Evolutionary conservation across 306 rosid genomes (phyloP).

Genomic region (Quercus mongolica): DNA sequence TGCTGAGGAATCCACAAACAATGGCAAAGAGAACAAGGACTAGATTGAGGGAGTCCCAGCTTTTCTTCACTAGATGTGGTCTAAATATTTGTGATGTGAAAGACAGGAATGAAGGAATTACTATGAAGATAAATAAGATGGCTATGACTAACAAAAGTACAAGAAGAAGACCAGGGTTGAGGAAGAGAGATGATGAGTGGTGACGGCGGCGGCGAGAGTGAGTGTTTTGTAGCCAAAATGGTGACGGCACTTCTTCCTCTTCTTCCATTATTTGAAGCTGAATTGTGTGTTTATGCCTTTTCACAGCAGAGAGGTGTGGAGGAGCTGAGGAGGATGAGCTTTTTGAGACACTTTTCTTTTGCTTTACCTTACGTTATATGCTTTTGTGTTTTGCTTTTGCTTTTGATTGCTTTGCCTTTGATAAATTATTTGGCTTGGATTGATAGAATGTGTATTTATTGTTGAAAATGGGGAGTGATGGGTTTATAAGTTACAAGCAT

Average conservation of each 20-base stretch:
- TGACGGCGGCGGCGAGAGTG: conserved; percentile 26
- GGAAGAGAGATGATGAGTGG: conserved; percentile 42
- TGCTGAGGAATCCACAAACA: conserved; percentile 72
- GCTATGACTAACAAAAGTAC: conserved; percentile 38
- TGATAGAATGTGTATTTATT: conserved; percentile 11
- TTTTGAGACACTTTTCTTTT: conserved; percentile 11
- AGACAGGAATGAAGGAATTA: conserved; percentile 50
- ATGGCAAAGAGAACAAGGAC: conserved; percentile 85
- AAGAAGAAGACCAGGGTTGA: conserved; percentile 52
- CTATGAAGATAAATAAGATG: conserved; percentile 37
- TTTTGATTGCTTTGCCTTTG: not conserved
- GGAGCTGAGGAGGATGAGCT: conserved; percentile 1
- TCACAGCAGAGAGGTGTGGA: not conserved
- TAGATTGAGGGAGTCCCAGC: conserved; percentile 79
- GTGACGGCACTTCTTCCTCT: conserved; percentile 33
- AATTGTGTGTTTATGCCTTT: conserved; percentile 5
- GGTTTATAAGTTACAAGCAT: not conserved
- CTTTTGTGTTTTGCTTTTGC: not conserved
- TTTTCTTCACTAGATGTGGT: conserved; percentile 62
- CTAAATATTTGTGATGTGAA: conserved; percentile 52
- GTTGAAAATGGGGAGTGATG: conserved; percentile 8
- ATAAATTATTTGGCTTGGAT: too few relatives aligned
- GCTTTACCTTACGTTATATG: not conserved
- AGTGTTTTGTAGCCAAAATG: conserved; percentile 56
- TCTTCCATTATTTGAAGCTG: conserved; percentile 38